Percentiles rank a stretch among this genome's conserved stretches.
Evolutionary conservation across 164 flowering plant species (phyloP).

Genomic region (Houttuynia cordata): DNA sequence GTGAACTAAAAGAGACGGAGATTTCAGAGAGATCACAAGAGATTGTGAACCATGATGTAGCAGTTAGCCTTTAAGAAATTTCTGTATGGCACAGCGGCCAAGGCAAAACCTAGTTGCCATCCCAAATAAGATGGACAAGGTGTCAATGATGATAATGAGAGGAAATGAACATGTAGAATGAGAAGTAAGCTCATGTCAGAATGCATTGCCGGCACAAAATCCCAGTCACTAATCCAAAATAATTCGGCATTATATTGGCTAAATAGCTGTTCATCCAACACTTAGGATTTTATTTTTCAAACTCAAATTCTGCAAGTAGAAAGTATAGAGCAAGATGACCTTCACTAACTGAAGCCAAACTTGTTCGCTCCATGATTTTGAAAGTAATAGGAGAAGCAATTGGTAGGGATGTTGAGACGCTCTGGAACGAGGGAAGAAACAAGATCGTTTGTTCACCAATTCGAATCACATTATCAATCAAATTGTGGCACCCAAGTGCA

Average conservation of each 20-base stretch:
- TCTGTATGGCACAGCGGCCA: no score
- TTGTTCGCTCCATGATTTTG: constrained; percentile 53
- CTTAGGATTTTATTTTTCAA: no score
- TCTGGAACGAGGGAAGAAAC: constrained; percentile 43
- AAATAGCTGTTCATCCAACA: no score
- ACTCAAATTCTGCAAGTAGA: neutral
- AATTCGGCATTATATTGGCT: no score
- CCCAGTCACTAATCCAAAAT: neutral
- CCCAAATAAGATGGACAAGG: neutral
- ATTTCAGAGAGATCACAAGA: no score
- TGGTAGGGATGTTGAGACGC: constrained; percentile 25
- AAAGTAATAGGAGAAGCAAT: constrained; percentile 43
- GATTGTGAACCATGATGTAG: no score
- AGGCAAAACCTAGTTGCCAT: neutral
- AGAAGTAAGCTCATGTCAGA: neutral
- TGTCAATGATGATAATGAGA: no score
- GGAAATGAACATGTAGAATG: no score
- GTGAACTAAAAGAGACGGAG: no score
- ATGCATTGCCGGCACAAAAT: neutral
- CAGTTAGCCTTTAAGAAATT: no score
- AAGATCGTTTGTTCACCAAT: constrained; percentile 58
- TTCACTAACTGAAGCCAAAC: constrained; percentile 62
- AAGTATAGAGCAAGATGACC: constrained; percentile 25
- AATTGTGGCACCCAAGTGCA: constrained; percentile 30
- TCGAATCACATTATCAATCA: constrained; percentile 43